Conservation (phyloP, 2,329 filamentous ascomycete genomes). For the Pezicula neosporulosa region DNA sequence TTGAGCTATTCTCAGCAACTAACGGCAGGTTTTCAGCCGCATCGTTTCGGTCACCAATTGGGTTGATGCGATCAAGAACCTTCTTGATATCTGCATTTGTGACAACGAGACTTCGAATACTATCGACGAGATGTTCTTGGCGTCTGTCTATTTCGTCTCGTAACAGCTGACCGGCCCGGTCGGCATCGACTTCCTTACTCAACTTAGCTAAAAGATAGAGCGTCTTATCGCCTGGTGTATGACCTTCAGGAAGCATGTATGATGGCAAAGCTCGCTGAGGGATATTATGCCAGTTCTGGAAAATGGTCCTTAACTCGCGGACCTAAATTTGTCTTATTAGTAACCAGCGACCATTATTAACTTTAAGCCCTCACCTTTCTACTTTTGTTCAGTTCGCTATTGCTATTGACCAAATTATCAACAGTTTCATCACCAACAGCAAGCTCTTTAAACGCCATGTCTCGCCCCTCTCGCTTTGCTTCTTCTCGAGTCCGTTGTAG, state of each 20-base stretch:
- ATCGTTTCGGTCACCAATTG: not conserved
- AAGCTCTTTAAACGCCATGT: constrained; percentile 6
- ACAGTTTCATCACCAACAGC: constrained; percentile 1
- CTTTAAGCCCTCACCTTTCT: not conserved
- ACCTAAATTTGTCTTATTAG: not conserved
- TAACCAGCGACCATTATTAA: not conserved
- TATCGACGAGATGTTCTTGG: not conserved
- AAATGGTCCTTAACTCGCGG: constrained; percentile 6
- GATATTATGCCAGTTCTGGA: constrained; percentile 1
- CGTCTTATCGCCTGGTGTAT: constrained; percentile 8
- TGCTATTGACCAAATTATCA: not conserved
- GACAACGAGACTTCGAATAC: not conserved
- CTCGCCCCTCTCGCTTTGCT: constrained; percentile 1
- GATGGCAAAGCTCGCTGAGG: constrained; percentile 7
- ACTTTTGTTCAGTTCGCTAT: not conserved
- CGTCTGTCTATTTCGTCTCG: constrained; percentile 3
- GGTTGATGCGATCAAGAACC: not conserved
- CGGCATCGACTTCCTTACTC: constrained; percentile 6
- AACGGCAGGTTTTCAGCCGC: no score
- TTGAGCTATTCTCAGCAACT: no score
- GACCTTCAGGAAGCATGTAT: constrained; percentile 8
- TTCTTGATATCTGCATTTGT: not conserved
- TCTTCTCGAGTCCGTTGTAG: not conserved
- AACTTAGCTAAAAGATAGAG: constrained; percentile 8
- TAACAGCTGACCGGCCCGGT: not conserved